A percentile compares a stretch with the other conserved stretches of the same genome.
Evolutionary conservation across 805 yeast species (phyloP).

Genomic region (Ogataea zsoltii): DNA sequence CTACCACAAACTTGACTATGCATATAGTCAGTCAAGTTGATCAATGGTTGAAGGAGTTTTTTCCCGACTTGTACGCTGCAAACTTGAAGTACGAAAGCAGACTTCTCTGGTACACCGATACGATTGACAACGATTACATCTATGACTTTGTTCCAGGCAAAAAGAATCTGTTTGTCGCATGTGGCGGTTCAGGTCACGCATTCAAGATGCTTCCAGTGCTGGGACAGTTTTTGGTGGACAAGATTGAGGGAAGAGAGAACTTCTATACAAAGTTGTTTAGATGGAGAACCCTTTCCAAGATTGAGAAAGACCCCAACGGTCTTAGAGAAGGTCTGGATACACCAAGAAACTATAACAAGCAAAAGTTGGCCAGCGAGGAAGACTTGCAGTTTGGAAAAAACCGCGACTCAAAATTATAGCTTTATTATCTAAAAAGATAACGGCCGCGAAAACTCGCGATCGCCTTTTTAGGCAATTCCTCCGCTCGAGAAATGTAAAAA

Average conservation of each 20-base stretch:
- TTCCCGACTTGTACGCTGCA: conserved; percentile 32
- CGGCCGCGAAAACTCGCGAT: background rate
- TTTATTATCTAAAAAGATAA: background rate
- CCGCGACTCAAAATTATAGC: background rate
- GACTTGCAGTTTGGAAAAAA: conserved; percentile 16
- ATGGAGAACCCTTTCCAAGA: conserved; percentile 35
- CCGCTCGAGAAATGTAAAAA: background rate
- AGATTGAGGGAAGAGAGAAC: conserved; percentile 34
- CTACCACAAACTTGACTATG: conserved; percentile 27
- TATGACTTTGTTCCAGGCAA: conserved; percentile 35
- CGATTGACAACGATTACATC: conserved; percentile 35
- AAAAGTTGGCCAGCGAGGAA: conserved; percentile 15
- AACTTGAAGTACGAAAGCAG: conserved; percentile 27
- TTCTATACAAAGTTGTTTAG: conserved; percentile 33
- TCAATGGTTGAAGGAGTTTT: conserved; percentile 27
- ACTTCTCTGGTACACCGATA: conserved; percentile 36
- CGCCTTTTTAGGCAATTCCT: background rate
- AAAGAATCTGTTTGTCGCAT: conserved; percentile 32
- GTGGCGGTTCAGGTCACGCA: conserved; percentile 40
- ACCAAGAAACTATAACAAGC: conserved; percentile 23
- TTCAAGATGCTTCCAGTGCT: conserved; percentile 38
- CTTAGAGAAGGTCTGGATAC: conserved; percentile 27
- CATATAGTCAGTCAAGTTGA: conserved; percentile 30
- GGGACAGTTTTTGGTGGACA: conserved; percentile 34
- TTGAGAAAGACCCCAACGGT: conserved; percentile 31